A percentile compares a stretch with the other conserved stretches of the same genome.
Evolutionary conservation across 2,329 filamentous ascomycete genomes (phyloP).

Genomic region (Clathrospora elynae): DNA sequence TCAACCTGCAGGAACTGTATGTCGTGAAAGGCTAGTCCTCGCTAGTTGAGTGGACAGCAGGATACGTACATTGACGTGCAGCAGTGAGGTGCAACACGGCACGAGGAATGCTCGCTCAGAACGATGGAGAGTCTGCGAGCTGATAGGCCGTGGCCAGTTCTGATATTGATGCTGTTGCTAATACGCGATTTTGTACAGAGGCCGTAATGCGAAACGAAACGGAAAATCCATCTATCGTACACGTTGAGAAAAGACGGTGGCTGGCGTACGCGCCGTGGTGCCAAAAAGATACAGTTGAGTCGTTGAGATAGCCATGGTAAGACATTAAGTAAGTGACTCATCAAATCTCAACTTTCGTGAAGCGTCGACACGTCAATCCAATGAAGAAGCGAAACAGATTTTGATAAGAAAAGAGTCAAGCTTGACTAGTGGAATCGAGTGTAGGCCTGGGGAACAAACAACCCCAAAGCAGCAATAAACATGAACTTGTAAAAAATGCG

Average conservation of each 20-base stretch:
- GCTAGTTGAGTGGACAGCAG: conserved; percentile 32
- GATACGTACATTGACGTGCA: conserved; percentile 34
- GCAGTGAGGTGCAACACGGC: conserved; percentile 31
- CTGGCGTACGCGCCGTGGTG: conserved; percentile 11
- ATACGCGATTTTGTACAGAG: conserved; percentile 47
- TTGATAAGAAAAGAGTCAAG: conserved; percentile 24
- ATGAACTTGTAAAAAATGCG: conserved; percentile 28
- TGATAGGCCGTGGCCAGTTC: conserved; percentile 28
- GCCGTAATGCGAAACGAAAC: conserved; percentile 37
- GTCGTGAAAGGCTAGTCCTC: conserved; percentile 23
- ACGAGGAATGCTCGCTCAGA: conserved; percentile 23
- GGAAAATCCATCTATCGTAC: conserved; percentile 43
- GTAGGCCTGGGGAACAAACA: conserved; percentile 18
- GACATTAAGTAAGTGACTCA: conserved; percentile 46
- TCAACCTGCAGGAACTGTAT: conserved; percentile 33
- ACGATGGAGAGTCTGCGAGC: conserved; percentile 14
- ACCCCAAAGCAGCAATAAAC: conserved; percentile 11
- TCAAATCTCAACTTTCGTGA: conserved; percentile 40
- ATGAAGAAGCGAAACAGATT: conserved; percentile 24
- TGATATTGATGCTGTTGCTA: conserved; percentile 43
- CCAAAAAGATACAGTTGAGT: conserved; percentile 27
- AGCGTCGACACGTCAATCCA: conserved; percentile 35
- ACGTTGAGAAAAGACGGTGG: conserved; percentile 26
- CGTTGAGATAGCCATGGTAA: conserved; percentile 43
- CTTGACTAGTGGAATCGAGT: conserved; percentile 20